Base-by-base conservation (phyloP, 768 basidiomycete species). In the Artomyces pyxidatus region DNA sequence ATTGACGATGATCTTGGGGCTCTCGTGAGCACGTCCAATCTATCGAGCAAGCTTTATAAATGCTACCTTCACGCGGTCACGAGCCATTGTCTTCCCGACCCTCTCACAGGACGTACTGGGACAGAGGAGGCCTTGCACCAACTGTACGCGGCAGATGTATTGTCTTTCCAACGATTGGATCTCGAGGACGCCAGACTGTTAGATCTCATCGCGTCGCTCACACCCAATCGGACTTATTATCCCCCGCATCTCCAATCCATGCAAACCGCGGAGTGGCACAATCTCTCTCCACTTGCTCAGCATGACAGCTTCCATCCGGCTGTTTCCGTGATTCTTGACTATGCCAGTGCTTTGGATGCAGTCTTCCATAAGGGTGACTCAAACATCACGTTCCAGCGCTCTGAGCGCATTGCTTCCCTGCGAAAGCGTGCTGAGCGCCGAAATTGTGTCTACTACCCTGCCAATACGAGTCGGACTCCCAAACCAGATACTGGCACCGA, bases 61-160 rank as follows among this genome's bases (percentile, higher is more conserved):
- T 61, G 68, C 3, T 72, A 72, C 45, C 61, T 78, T n/a, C 77
- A 78, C 37, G 70, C 72, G n/a, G 44, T 74, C 1, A 75, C 68
- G 3, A 69, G 69, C 12, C 65, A 69, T 38, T 66, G 65, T 37
- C 57, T 70, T 6, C 61, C 64, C 6, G 76, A 78, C 58, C 71
- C 72, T 2, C 61, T 78, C 17, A 72, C 69, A 1, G 56, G 55
- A n/a, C 68, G 67, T 14, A 71, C 70, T 0, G 76, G 76, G 3
- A 68, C 68, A 0, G 68, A 72, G 32, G 66, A 76, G 43, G 73
- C 74, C 1, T 52, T 76, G 19, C 56, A 61, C 37, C 57, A 69
- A 42, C 59, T 78, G 16, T 51, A 49, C 6, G 71, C 71, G 0
- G 66, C 71, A 7, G 52, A 61, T 6, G 68, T 59, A 40, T 60